Conservation (phyloP, 2,329 filamentous ascomycete genomes). For the Penicillium paneum region DNA sequence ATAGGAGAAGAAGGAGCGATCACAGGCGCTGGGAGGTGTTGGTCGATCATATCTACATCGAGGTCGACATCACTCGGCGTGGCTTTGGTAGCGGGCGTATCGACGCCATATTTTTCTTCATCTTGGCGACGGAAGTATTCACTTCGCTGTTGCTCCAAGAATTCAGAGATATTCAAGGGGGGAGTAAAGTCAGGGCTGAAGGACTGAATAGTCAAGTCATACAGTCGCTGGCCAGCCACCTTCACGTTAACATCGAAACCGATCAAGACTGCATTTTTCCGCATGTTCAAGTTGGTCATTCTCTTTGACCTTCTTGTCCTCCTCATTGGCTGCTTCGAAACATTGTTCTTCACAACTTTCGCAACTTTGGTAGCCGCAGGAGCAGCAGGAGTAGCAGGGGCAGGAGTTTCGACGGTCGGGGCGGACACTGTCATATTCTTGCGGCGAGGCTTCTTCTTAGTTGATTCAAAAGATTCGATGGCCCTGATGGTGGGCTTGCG, state of each 20-base stretch:
- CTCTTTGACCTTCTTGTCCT: conserved; percentile 9
- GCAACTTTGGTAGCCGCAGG: neutral
- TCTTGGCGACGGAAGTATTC: conserved; percentile 3
- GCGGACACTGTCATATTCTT: neutral
- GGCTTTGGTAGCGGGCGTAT: neutral
- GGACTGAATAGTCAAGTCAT: conserved; percentile 7
- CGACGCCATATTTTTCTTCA: neutral
- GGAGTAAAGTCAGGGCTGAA: conserved; percentile 11
- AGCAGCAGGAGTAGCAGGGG: neutral
- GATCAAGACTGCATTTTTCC: neutral
- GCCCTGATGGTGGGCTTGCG: conserved; percentile 33
- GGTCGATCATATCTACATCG: neutral
- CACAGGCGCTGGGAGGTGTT: neutral
- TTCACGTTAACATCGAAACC: conserved; percentile 8
- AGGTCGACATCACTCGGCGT: neutral
- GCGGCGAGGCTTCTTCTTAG: conserved; percentile 11
- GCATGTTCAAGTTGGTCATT: conserved; percentile 1
- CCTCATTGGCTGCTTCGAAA: neutral
- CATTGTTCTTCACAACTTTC: neutral
- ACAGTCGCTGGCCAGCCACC: conserved; percentile 9
- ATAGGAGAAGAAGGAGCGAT: neutral
- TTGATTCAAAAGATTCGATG: conserved; percentile 24
- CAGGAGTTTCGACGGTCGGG: conserved; percentile 3
- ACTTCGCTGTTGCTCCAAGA: conserved; percentile 4
- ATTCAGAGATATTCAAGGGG: conserved; percentile 4